Conservation (phyloP, 2,329 filamentous ascomycete species). For the Hirsutella rhossiliensis region DNA sequence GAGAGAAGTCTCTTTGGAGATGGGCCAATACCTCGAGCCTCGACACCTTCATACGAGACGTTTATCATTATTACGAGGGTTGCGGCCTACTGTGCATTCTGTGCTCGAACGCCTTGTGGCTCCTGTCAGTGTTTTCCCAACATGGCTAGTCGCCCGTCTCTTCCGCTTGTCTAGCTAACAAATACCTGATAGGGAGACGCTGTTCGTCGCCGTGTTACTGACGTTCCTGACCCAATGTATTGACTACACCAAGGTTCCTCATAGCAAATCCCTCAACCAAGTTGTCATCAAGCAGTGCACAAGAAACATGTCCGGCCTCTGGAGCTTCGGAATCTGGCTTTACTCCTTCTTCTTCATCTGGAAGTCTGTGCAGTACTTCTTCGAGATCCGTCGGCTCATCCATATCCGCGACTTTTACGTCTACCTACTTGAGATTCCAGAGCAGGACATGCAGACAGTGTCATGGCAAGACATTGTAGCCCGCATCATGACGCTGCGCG, state of each 20-base stretch:
- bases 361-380: slow-evolving; percentile 61
- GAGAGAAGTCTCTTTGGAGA: slow-evolving; percentile 77
- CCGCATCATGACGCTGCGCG: slow-evolving; percentile 71
- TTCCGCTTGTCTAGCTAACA: slow-evolving; percentile 2
- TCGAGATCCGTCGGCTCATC: slow-evolving; percentile 60
- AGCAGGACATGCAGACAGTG: slow-evolving; percentile 81
- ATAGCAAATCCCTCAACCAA: slow-evolving; percentile 43
- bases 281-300: slow-evolving; percentile 64
- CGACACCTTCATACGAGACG: slow-evolving; percentile 72
- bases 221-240: slow-evolving; percentile 81
- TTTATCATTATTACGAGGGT: slow-evolving; percentile 77
- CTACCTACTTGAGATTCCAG: slow-evolving; percentile 69
- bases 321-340: slow-evolving; percentile 71
- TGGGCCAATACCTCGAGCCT: slow-evolving; percentile 88
- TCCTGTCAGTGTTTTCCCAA: slow-evolving; percentile 45
- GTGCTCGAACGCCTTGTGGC: slow-evolving; percentile 56
- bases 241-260: slow-evolving; percentile 63
- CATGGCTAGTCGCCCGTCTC: no score
- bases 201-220: slow-evolving; percentile 71
- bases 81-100: slow-evolving; percentile 80
- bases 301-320: slow-evolving; percentile 57
- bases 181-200: slow-evolving; percentile 54
- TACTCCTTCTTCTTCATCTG: slow-evolving; percentile 79
- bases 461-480: slow-evolving; percentile 88
- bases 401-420: slow-evolving; percentile 79